Evolutionary conservation across 495 filamentous ascomycete genomes (phyloP), one percentile per base, ranked within the genome.

Genomic region (Lindgomyces ingoldianus): DNA sequence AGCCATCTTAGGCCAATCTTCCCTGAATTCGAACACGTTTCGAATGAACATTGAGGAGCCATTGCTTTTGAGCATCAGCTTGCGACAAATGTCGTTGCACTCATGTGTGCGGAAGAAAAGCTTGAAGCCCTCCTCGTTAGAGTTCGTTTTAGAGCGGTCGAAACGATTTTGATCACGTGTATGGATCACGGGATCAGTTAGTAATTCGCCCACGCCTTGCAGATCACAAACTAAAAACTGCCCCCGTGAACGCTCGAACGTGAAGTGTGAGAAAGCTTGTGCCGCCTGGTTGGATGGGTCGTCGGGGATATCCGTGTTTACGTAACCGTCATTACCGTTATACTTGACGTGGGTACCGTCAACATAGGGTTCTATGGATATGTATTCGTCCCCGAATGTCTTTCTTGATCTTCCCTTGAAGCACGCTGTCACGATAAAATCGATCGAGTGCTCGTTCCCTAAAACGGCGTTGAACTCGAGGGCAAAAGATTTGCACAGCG

Each of bases 191-290:
- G 76, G 76, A 49, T 78, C 76, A 14, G 76, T 78, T 16, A 77
- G 57, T n/a, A 67, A 18, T 4, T 53, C 9, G 22, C 74, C 74
- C 0, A 76, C 75, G 8, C 76, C 75, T 58, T 77, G 76, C 9
- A 77, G 41, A 54, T 78, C 76, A n/a, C 18, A 52, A 1, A 78
- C 70, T 10, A 78, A 54, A 8, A 78, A 70, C 36, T 41, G 49
- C 18, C 77, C 77, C 19, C 45, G 29, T 4, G 77, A 79, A 14
- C 76, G 73, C 68, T 79, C 77, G 47, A 76, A 78, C 27, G 77
- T 75, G 27, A 78, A 79, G 48, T 79, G 77, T 0, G 74, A 77
- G 49, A 79, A 79, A 10, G 75, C 77, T 48, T 79, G 76, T 0
- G 76, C 77, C 19, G 65, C 55, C 70, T 65, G 0, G 33, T 49